Base-by-base conservation (phyloP, 2,329 filamentous ascomycete species). In the Alternaria ventricosa region DNA sequence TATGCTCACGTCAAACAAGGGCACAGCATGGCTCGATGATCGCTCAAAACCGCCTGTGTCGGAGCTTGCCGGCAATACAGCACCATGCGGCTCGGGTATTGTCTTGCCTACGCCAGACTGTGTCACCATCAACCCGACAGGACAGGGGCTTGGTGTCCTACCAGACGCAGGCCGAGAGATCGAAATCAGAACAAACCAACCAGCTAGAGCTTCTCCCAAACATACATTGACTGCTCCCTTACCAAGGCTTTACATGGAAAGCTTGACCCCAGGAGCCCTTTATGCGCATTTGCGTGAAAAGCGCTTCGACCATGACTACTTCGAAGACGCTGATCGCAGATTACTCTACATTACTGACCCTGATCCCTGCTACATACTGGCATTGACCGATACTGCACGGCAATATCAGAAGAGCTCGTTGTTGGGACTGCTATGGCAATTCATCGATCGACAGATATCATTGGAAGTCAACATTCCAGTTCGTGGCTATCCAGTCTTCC, bases 11-110 rank as follows among this genome's bases (percentile, higher is more conserved):
- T 25, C 22, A 8, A 49, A 43, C 18, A 54, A 54, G 20, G 23
- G 33, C n/a, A 46, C 54, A 18, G 55, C 55, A 30, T 59, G 60
- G 60, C 44, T 63, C 1, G 50, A 63, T 41, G 60, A 63, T 25
- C 49, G 46, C 5, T 22, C 43, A 12, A 22, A 22, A 22, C 20
- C 43, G 13, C 18, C 8, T 23, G 18, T 45, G 7, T 22, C 43
- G 22, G 20, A 43, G 41, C 41, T 20, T 18, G 41, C n/a, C 4
- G 41, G 10, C 18, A 5, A 22, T 12, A 13, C 43, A 3, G 6
- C 18, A 23, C 9, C n/a, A 43, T 43, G 18, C 15, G 2, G 6
- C 11, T 10, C 41, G 11, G 11, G 20, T 43, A 20, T 3, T 9
- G 41, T 41, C n/a, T 6, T 41, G 33, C n/a, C 8, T 8, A n/a